phyloP scores from a whole-genome alignment of 257 asterid genomes.

The Asclepias syriaca region DNA sequence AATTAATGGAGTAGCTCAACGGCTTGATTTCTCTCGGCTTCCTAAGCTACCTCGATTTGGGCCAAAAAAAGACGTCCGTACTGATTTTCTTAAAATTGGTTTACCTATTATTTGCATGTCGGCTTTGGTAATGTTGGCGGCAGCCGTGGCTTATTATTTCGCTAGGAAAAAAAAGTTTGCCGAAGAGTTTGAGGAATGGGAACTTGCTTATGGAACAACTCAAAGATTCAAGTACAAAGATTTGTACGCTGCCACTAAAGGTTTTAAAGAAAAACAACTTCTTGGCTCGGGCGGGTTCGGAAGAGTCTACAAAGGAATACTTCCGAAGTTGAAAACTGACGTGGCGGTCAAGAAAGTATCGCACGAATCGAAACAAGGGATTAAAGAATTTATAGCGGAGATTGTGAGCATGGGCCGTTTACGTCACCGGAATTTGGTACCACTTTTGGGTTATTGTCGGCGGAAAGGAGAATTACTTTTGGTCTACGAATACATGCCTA shows the following conservation, averaged over 20 bases:
- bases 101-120: not conserved
- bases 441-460: constrained; percentile 24
- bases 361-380: constrained; percentile 23
- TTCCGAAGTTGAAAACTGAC: not conserved
- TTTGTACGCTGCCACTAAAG: constrained; percentile 21
- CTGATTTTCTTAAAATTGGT: not conserved
- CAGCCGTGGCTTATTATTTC: not conserved
- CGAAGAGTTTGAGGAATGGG: constrained; percentile 26
- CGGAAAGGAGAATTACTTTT: constrained; percentile 21
- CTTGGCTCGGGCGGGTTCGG: constrained; percentile 24
- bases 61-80: not conserved
- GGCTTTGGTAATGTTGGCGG: too few relatives aligned
- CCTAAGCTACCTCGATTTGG: constrained; percentile 7
- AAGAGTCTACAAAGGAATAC: constrained; percentile 10
- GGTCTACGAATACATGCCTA: constrained; percentile 25
- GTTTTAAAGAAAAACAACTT: constrained; percentile 11
- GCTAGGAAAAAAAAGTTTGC: constrained; percentile 11
- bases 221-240: constrained; percentile 24
- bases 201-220: constrained; percentile 21
- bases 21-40: constrained; percentile 11
- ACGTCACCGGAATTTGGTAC: constrained; percentile 23
- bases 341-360: constrained; percentile 23
- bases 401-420: constrained; percentile 19
- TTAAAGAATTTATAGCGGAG: constrained; percentile 23
- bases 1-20: constrained; percentile 18